Conservation (phyloP, 208 protist species). For the Acanthamoeba divionensis region DNA sequence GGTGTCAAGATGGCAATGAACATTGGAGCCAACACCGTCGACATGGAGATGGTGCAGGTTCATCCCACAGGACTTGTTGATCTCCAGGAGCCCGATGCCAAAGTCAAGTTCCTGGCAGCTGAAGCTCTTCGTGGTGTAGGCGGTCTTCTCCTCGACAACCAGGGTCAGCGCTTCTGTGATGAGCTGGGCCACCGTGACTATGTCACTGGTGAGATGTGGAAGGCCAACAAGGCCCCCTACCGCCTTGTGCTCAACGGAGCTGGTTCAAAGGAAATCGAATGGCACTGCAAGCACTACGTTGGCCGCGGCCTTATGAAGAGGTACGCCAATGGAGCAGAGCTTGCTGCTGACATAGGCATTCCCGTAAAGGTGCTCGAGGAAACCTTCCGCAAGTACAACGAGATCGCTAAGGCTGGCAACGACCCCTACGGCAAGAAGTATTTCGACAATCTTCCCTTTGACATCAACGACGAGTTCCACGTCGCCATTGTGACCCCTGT, state of each 20-base stretch:
- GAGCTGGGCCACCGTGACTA: conserved; percentile 92
- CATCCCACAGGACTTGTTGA: conserved; percentile 94
- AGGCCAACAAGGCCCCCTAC: conserved; percentile 72
- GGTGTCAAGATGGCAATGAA: conserved; percentile 55
- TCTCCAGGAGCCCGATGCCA: conserved; percentile 84
- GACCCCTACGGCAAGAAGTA: conserved; percentile 85
- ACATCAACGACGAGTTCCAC: conserved; percentile 69
- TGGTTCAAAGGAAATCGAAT: conserved; percentile 77
- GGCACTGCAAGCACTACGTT: conserved; percentile 84
- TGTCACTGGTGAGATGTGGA: conserved; percentile 88
- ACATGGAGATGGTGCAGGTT: conserved; percentile 88
- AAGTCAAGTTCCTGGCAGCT: conserved; percentile 91
- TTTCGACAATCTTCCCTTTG: conserved; percentile 24
- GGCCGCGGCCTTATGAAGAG: conserved; percentile 82
- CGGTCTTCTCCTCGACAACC: conserved; percentile 88
- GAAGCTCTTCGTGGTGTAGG: conserved; percentile 93
- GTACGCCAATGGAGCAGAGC: conserved; percentile 71
- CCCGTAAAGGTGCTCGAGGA: not conserved
- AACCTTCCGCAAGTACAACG: conserved; percentile 65
- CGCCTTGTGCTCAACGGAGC: conserved; percentile 78
- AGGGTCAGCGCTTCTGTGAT: conserved; percentile 91
- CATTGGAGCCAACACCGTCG: conserved; percentile 80
- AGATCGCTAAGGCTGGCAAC: not conserved
- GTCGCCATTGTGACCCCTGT: conserved; percentile 86
- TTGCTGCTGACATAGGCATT: conserved; percentile 76